Percentiles rank a stretch among this genome's conserved stretches.
phyloP scores from a whole-genome alignment of 257 asterid genomes.

The Linderniella brevidens region DNA sequence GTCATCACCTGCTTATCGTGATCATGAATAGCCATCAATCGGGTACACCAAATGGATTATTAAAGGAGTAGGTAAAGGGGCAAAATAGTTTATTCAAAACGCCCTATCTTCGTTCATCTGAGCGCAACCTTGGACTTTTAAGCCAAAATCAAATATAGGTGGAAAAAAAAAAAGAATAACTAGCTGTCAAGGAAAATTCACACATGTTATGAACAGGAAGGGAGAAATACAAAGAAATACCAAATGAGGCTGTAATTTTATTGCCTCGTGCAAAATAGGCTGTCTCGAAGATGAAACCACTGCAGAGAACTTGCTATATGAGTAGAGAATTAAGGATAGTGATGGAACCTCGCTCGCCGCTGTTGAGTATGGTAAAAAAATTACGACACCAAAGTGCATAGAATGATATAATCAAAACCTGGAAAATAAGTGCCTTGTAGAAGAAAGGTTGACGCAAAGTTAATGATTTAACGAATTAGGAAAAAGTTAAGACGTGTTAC shows the following conservation, averaged over 20 bases:
- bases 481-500: no score
- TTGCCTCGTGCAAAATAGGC: conserved; percentile 95
- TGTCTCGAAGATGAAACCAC: conserved; percentile 90
- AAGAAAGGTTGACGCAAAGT: no score
- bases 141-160: conserved; percentile 12
- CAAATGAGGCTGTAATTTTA: conserved; percentile 80
- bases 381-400: neutral
- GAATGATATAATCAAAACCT: conserved; percentile 8
- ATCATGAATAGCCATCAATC: conserved; percentile 81
- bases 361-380: conserved; percentile 16
- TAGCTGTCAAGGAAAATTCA: no score
- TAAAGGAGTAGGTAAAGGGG: conserved; percentile 65
- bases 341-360: conserved; percentile 86
- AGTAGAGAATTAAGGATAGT: conserved; percentile 60
- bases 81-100: conserved; percentile 72
- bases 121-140: conserved; percentile 70
- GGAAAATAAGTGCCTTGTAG: no score
- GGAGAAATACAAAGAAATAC: conserved; percentile 50
- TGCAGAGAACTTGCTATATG: conserved; percentile 91
- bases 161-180: no score
- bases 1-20: conserved; percentile 53
- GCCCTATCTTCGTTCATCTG: conserved; percentile 85
- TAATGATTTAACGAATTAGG: no score
- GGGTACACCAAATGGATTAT: conserved; percentile 91
- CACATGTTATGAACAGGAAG: neutral